Base-by-base conservation (phyloP, 2,329 filamentous ascomycete species). In the Xylaria sp. region DNA sequence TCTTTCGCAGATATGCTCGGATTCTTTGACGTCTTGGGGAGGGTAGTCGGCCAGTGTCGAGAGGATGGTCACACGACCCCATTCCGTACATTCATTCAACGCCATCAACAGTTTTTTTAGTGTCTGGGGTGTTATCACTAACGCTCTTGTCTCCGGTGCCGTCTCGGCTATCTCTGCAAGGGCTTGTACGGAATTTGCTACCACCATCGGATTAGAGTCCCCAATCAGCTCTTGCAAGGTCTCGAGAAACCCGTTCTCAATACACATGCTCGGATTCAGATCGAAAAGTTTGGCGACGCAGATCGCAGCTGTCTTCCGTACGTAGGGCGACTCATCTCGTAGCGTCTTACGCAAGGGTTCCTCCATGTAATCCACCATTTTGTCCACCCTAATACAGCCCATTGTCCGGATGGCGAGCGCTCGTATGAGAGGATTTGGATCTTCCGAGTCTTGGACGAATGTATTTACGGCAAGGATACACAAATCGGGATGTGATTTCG, bases 281-380 rank as follows among this genome's bases (percentile, higher is more conserved):
- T 99, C 96, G 82, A 97, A 99, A 7, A 99, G 89, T 82, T 99
- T 99, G 62, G 96, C 96, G 54, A 99, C 96, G 79, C 96, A 98
- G 73, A 99, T 96, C 49, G 95, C 96, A 52, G 96, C 96, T 1
- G 96, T 99, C 84, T 99, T 99, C 75, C 96, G 92, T 70, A 99
- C 96, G 81, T 99, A 99, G 0, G 96, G 96, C 58, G 95, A 98
- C 82, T 99, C 96, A 83, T 99, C 96, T 81, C 94, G 90, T 74
- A 99, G 85, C 13, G 96, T 99, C 84, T 99, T 99, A 75, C 96
- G 89, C 71, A 99, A 83, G 15, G 96, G 96, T 78, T 99, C 96
- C 81, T 98, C 96, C 95, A 99, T 98, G 81, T 99, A 99, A 80
- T 99, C 96, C 73, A 98, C 94, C 94, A 99, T 99, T 83, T 99